Evolutionary conservation across 2,329 filamentous ascomycete species (phyloP).

Genomic region (Dactylonectria macrodidyma): DNA sequence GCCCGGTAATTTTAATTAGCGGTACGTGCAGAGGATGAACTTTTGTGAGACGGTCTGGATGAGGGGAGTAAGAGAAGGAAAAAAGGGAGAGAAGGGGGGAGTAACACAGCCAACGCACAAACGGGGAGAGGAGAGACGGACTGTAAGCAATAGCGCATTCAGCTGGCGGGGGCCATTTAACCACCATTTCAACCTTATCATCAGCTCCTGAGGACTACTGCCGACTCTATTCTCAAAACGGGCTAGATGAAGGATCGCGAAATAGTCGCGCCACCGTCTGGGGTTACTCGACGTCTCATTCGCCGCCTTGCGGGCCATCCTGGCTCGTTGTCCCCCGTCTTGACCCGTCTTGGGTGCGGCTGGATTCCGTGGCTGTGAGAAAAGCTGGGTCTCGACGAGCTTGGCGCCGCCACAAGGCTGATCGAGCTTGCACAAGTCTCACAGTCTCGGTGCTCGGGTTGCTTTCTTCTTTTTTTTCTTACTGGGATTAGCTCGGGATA

Average conservation of each 20-base stretch:
- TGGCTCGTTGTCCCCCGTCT: background rate
- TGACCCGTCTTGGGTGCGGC: background rate
- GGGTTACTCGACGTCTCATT: background rate
- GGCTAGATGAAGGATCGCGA: background rate
- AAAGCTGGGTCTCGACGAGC: background rate
- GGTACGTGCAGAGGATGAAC: no score
- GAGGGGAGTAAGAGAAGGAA: background rate
- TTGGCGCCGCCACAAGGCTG: background rate
- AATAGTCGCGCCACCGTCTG: background rate
- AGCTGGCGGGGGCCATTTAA: background rate
- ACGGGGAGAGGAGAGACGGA: background rate
- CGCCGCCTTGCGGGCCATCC: background rate
- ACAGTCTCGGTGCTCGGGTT: background rate
- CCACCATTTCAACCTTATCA: background rate
- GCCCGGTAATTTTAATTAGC: no score
- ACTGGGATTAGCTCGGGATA: no score
- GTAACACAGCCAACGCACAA: background rate
- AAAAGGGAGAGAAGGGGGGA: background rate
- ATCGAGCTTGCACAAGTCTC: no score
- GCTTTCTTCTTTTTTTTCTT: background rate
- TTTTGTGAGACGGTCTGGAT: background rate
- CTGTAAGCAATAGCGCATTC: background rate
- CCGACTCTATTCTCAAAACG: background rate
- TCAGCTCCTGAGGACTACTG: background rate
- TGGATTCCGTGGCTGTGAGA: background rate